phyloP scores from a whole-genome alignment of 176 grass and related monocot genomes.

The Guadua angustifolia region DNA sequence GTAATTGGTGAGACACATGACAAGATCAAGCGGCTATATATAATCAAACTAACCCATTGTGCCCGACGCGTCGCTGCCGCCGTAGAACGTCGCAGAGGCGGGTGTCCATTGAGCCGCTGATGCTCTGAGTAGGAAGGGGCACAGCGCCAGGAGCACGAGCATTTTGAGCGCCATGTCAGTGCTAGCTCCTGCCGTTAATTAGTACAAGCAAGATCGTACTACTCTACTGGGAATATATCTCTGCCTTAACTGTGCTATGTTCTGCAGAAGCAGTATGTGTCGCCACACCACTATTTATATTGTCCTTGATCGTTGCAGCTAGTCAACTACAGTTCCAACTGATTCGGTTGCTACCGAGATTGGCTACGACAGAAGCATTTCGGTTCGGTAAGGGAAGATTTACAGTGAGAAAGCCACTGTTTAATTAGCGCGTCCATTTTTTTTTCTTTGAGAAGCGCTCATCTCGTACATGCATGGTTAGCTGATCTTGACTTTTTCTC shows the following conservation, averaged over 20 bases:
- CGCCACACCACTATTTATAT: not conserved
- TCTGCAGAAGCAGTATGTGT: not conserved
- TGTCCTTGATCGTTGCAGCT: not conserved
- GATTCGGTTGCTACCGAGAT: conserved; percentile 15
- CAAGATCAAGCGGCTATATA: not conserved
- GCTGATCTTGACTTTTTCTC: conserved; percentile 45
- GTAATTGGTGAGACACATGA: too few species aligned
- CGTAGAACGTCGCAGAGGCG: conserved; percentile 57
- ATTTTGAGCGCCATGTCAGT: conserved; percentile 22
- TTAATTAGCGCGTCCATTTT: not conserved
- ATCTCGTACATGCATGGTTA: conserved; percentile 28
- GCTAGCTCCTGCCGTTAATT: not conserved
- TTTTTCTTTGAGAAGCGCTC: not conserved
- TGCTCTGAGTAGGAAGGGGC: not conserved
- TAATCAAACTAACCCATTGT: conserved; percentile 28
- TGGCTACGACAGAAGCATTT: not conserved
- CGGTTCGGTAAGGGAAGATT: not conserved
- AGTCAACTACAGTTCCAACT: not conserved
- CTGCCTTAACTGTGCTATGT: not conserved
- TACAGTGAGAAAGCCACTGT: conserved; percentile 21
- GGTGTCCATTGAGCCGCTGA: conserved; percentile 39
- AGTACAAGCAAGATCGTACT: not conserved
- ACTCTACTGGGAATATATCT: not conserved
- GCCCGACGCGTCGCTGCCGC: conserved; percentile 54
- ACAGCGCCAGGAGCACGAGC: not conserved